Percentiles rank a stretch among this genome's conserved stretches.
These are phyloP conservation scores for Schizochytrium sp. DNA, from an alignment of 108 stramenopile species.

Conservation along the genomic window DNA sequence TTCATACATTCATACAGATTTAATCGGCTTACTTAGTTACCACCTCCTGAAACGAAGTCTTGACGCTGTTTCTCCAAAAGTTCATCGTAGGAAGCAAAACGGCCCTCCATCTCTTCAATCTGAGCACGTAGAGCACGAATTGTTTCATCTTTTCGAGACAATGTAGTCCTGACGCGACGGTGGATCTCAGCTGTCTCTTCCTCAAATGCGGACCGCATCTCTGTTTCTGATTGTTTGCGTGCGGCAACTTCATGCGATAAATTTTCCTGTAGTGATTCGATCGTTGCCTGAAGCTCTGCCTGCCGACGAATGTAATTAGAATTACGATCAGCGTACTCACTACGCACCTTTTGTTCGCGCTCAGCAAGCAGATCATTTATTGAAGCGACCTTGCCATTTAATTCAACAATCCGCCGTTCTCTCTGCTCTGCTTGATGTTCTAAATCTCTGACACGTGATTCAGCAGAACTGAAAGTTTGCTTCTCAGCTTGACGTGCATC, in stretches of 20 bases:
- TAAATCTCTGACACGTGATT: slow-evolving; percentile 33
- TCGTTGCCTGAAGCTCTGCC: slow-evolving; percentile 17
- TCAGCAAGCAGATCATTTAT: slow-evolving; percentile 27
- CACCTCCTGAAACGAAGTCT: neutral
- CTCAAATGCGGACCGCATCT: slow-evolving; percentile 4
- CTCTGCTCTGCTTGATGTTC: slow-evolving; percentile 12
- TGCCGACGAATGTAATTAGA: neutral
- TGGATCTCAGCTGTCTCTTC: slow-evolving; percentile 42
- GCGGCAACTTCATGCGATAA: neutral
- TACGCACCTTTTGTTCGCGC: slow-evolving; percentile 8
- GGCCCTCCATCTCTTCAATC: slow-evolving; percentile 56
- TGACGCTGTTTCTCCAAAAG: slow-evolving; percentile 36
- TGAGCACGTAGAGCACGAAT: slow-evolving; percentile 50
- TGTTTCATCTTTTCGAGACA: slow-evolving; percentile 50
- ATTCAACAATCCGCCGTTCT: slow-evolving; percentile 39
- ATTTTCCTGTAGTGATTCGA: neutral
- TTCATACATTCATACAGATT: too few species aligned
- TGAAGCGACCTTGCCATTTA: neutral
- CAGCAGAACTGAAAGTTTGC: slow-evolving; percentile 44
- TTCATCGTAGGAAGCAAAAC: slow-evolving; percentile 13
- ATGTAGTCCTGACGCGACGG: neutral
- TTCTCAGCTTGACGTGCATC: slow-evolving; percentile 6
- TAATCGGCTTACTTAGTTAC: too few species aligned
- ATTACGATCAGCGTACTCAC: slow-evolving; percentile 2
- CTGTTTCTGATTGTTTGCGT: neutral